A percentile compares a stretch with the other conserved stretches of the same genome.
Conservation (phyloP, 2,329 filamentous ascomycete genomes). For the Ceratocystis eucalypticola region DNA sequence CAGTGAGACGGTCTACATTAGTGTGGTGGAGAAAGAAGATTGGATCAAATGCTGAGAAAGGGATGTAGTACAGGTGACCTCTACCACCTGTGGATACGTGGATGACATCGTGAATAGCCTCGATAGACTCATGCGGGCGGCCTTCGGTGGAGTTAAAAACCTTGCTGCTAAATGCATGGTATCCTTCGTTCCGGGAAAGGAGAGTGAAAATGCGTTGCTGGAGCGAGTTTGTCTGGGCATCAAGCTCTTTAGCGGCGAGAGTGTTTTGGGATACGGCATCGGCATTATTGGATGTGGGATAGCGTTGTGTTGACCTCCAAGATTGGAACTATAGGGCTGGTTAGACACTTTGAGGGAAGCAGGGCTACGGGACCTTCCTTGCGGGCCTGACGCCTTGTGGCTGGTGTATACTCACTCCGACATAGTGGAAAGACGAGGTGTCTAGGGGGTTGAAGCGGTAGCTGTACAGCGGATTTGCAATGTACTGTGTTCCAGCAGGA, state of each 20-base stretch:
- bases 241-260: conserved; percentile 38
- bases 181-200: conserved; percentile 54
- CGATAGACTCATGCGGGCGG: conserved; percentile 47
- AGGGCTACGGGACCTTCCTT: no score
- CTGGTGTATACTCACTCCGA: conserved; percentile 37
- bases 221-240: conserved; percentile 39
- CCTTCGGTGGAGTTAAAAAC: conserved; percentile 40
- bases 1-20: conserved; percentile 61
- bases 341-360: conserved; percentile 15
- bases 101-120: conserved; percentile 50
- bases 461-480: conserved; percentile 48
- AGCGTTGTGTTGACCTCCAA: conserved; percentile 48
- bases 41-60: conserved; percentile 66
- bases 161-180: conserved; percentile 56
- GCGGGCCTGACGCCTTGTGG: conserved; percentile 13
- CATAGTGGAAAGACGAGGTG: conserved; percentile 41
- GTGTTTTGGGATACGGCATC: conserved; percentile 42
- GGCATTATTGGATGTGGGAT: conserved; percentile 31
- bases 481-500: conserved; percentile 41
- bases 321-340: conserved; percentile 35
- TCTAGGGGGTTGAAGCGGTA: conserved; percentile 50
- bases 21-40: conserved; percentile 65
- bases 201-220: conserved; percentile 54
- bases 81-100: conserved; percentile 45
- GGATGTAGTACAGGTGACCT: conserved; percentile 57